phyloP scores from a whole-genome alignment of 345 rosid species.

The Eutrema yunnanense region DNA sequence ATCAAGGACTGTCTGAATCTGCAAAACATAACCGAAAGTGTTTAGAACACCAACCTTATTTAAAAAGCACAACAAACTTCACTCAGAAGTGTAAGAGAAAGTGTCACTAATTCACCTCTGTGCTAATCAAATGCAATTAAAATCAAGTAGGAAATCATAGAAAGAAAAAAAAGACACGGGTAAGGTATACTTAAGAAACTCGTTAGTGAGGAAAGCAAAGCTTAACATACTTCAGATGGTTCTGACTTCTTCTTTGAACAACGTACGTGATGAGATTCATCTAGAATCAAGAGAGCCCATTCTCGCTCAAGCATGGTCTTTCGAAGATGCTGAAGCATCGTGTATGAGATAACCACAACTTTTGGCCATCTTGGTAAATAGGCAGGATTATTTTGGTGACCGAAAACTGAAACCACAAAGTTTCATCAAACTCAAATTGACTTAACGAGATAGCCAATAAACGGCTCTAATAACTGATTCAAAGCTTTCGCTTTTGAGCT shows the following conservation, averaged over 20 bases:
- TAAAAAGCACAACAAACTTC: background rate
- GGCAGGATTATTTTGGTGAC: conserved; percentile 74
- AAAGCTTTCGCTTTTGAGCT: background rate
- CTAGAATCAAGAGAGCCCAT: conserved; percentile 85
- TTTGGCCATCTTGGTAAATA: conserved; percentile 61
- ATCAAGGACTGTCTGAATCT: conserved; percentile 77
- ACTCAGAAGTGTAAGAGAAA: conserved; percentile 7
- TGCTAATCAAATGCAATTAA: background rate
- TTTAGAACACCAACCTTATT: conserved; percentile 11
- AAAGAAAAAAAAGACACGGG: background rate
- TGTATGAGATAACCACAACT: conserved; percentile 87
- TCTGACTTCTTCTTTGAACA: conserved; percentile 69
- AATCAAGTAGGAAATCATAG: background rate
- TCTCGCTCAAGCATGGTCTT: conserved; percentile 66
- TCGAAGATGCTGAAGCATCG: conserved; percentile 72
- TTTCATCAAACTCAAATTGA: conserved; percentile 5
- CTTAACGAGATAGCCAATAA: background rate
- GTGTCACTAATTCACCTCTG: conserved; percentile 4
- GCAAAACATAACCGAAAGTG: conserved; percentile 19
- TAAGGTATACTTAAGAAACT: background rate
- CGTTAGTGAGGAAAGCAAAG: background rate
- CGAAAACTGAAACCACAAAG: conserved; percentile 57
- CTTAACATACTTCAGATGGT: conserved; percentile 59
- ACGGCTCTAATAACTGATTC: background rate
- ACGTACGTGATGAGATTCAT: conserved; percentile 91